These are phyloP conservation scores for Ascosphaera acerosa DNA, from an alignment of 2,329 filamentous ascomycete species.

Conservation along the genomic window DNA sequence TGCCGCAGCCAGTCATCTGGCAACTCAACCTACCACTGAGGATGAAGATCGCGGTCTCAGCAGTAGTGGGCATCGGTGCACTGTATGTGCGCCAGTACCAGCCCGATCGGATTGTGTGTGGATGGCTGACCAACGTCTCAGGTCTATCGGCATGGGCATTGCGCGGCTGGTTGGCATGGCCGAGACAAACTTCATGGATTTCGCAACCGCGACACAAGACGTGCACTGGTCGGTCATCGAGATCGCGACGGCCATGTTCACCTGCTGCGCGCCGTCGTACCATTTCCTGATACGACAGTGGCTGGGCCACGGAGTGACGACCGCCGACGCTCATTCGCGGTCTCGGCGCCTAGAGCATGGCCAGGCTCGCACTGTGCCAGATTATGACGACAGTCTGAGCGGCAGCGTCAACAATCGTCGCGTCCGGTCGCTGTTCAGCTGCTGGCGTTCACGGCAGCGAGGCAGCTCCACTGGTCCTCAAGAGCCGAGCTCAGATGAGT, in stretches of 20 bases:
- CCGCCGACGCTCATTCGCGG: neutral
- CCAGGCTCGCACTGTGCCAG: neutral
- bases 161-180: neutral
- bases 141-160: slow-evolving; percentile 1
- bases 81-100: neutral
- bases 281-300: neutral
- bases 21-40: neutral
- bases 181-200: neutral
- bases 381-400: neutral
- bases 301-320: neutral
- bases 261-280: neutral
- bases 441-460: neutral
- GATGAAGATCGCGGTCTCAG: neutral
- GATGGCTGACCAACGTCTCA: neutral
- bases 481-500: neutral
- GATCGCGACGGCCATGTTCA: slow-evolving; percentile 1
- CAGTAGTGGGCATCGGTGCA: neutral
- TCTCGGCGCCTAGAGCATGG: too few relatives aligned
- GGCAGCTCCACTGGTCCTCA: neutral
- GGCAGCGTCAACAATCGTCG: too few relatives aligned
- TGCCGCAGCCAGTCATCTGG: slow-evolving; percentile 1
- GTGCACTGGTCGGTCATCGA: slow-evolving; percentile 1
- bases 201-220: neutral
- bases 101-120: neutral
- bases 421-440: neutral